Evolutionary conservation across 2,329 filamentous ascomycete species (phyloP), one percentile per base, ranked within the genome.

Genomic region (Ceratocystis papillata): DNA sequence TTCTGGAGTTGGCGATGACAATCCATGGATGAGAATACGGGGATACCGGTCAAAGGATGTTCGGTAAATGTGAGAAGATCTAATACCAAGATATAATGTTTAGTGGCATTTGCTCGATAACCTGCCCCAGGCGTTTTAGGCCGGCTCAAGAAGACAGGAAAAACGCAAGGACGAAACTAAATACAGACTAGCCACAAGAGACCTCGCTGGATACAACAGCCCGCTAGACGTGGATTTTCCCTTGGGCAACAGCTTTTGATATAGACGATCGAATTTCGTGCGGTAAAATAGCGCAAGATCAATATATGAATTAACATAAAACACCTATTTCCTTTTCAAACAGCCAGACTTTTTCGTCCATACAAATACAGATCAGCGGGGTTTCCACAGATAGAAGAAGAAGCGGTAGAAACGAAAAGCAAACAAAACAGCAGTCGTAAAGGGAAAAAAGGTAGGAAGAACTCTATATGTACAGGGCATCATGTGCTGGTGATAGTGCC

Each of bases 381-480:
- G 41, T 55, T 53, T 46, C 55, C 7, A 10, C 33, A 8, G 28
- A 59, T 17, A 59, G 55, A 46, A 30, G 57, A 62, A 57, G 57
- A 44, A 30, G 28, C 28, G 53, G 55, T 50, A 50, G 41, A 48
- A 46, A 6, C 22, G 64, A 44, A 59, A 59, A 46, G 12, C 45
- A 66, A 60, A 66, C 66, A 66, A 67, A 62, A 50, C 33, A 57
- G 46, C 8, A 57, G 61, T 28, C 45, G 62, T 48, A 55, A 55
- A 53, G 44, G 48, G 62, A 59, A 64, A 41, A 59, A 65, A 65
- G 48, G 59, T 62, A 30, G 62, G 33, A 59, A 55, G 59, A 64
- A 69, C 57, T 67, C 62, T 64, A 67, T 62, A 67, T 63, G 44
- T 65, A 59, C 62, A 66, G 60, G 66, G 64, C 63, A 65, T 65